A percentile compares a stretch with the other conserved stretches of the same genome.
These are phyloP conservation scores for Arctostaphylos glauca DNA, from an alignment of 148 eudicot species.

Conservation along the genomic window DNA sequence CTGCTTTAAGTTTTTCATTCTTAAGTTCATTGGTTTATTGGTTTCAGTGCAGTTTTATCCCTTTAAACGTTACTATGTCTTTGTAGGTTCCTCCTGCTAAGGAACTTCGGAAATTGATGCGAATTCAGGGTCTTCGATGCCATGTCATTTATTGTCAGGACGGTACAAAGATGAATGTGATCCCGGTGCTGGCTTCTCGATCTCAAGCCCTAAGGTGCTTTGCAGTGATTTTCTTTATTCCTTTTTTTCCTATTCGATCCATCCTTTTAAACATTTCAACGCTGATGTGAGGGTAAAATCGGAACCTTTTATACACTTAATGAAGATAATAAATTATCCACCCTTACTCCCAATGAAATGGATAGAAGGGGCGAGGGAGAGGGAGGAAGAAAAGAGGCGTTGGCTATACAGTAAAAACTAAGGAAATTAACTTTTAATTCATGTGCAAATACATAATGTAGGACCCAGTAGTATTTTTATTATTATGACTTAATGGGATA, in stretches of 20 bases:
- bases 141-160: conserved; percentile 69
- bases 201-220: conserved; percentile 82
- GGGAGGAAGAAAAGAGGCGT: background rate
- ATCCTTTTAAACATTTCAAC: background rate
- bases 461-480: background rate
- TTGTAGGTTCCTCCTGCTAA: conserved; percentile 69
- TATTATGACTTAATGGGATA: background rate
- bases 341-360: background rate
- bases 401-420: background rate
- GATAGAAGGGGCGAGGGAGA: background rate
- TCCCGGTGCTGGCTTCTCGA: conserved; percentile 90
- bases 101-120: conserved; percentile 69
- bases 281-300: background rate
- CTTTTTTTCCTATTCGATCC: background rate
- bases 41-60: background rate
- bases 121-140: conserved; percentile 89
- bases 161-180: conserved; percentile 63
- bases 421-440: background rate
- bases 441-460: background rate
- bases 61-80: conserved; percentile 9
- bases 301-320: background rate
- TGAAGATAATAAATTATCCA: background rate
- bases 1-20: background rate
- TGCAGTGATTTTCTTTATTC: background rate
- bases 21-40: background rate